Evolutionary conservation across 164 flowering plant species (phyloP).

Genomic region (Macadamia integrifolia): DNA sequence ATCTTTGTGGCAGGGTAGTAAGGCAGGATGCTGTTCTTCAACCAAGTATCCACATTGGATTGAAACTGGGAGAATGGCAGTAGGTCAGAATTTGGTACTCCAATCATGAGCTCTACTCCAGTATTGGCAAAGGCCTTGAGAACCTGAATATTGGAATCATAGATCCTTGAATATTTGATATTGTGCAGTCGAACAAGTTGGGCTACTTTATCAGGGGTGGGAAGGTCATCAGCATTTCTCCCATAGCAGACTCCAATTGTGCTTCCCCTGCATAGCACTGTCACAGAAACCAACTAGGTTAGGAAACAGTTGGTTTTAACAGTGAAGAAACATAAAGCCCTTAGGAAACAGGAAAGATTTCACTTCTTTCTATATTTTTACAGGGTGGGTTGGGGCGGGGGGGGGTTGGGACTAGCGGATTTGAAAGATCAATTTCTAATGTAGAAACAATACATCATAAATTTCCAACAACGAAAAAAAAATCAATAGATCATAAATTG

Average conservation of each 20-base stretch:
- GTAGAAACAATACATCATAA: too few relatives aligned
- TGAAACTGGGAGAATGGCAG: slow-evolving; percentile 77
- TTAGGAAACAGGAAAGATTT: too few relatives aligned
- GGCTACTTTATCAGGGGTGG: slow-evolving; percentile 80
- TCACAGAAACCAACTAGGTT: slow-evolving; percentile 4
- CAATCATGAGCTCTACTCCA: slow-evolving; percentile 80
- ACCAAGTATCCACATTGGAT: slow-evolving; percentile 85
- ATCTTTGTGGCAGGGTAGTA: slow-evolving; percentile 91
- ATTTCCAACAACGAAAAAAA: too few relatives aligned
- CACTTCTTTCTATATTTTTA: too few relatives aligned
- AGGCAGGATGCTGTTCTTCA: slow-evolving; percentile 74
- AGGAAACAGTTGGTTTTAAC: background rate
- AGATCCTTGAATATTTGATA: slow-evolving; percentile 70
- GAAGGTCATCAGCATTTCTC: slow-evolving; percentile 93
- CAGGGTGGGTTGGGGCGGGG: too few relatives aligned
- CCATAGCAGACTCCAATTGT: slow-evolving; percentile 88
- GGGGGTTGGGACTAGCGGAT: too few relatives aligned
- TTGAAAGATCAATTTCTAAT: too few relatives aligned
- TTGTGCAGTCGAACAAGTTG: slow-evolving; percentile 63
- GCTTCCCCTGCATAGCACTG: slow-evolving; percentile 64
- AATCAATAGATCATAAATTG: too few relatives aligned
- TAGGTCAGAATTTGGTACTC: slow-evolving; percentile 70
- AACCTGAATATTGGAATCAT: slow-evolving; percentile 82
- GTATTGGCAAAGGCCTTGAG: slow-evolving; percentile 90
- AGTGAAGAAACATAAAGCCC: background rate